phyloP scores from a whole-genome alignment of 495 filamentous ascomycete genomes.

The Penicillium atrosanguineum region DNA sequence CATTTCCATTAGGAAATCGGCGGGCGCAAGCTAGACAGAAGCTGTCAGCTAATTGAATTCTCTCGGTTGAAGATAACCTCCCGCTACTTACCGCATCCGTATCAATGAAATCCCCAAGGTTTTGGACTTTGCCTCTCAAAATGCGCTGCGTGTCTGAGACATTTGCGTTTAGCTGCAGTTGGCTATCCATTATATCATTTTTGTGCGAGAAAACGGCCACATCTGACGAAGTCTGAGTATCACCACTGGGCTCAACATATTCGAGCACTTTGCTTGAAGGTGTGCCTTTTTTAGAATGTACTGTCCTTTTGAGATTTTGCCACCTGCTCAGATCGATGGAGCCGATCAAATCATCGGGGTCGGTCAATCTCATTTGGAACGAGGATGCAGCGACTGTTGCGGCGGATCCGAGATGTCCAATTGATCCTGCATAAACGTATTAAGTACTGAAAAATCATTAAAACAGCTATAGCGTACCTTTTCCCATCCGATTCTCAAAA shows the following conservation, averaged over 20 bases:
- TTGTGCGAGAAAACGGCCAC: background rate
- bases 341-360: constrained; percentile 28
- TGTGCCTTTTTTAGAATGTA: too few relatives aligned
- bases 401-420: constrained; percentile 41
- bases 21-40: constrained; percentile 26
- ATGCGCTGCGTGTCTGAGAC: background rate
- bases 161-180: background rate
- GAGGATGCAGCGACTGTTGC: constrained; percentile 42
- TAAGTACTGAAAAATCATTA: too few relatives aligned
- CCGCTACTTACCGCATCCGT: constrained; percentile 33
- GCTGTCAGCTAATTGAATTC: background rate
- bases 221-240: too few relatives aligned
- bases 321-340: constrained; percentile 27
- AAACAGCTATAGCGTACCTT: constrained; percentile 24
- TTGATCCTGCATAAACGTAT: constrained; percentile 26
- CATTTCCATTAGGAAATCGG: constrained; percentile 26
- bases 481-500: constrained; percentile 49
- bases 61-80: background rate
- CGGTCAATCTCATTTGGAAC: constrained; percentile 36
- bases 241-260: constrained; percentile 5
- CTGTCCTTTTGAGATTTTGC: too few relatives aligned
- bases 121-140: constrained; percentile 28
- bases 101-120: constrained; percentile 41
- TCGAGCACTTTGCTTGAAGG: background rate
- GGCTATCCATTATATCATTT: background rate